phyloP scores from a whole-genome alignment of 306 rosid species.

The Acacia acuminata region DNA sequence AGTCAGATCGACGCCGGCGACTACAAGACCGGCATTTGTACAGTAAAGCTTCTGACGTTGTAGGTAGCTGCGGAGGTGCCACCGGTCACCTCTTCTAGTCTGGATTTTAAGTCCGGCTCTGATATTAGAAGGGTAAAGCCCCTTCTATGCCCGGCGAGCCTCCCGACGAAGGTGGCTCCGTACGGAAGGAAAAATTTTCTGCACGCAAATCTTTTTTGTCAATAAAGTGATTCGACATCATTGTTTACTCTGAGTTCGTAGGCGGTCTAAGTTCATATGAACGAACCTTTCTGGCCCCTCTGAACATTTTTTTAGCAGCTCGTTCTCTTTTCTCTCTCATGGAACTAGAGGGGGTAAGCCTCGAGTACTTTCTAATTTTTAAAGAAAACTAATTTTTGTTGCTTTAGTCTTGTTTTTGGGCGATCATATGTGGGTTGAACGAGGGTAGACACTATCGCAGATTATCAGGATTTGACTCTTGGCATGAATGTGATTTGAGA shows the following conservation, averaged over 20 bases:
- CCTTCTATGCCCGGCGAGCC: not conserved
- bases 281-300: not conserved
- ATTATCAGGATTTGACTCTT: no score
- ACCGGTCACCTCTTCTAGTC: not conserved
- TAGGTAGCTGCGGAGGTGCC: not conserved
- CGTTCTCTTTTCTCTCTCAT: not conserved
- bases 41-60: no score
- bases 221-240: not conserved
- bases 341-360: not conserved
- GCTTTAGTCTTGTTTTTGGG: no score
- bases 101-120: not conserved
- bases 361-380: not conserved
- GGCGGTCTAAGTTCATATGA: not conserved
- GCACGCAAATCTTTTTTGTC: not conserved
- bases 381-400: not conserved
- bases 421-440: not conserved
- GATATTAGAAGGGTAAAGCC: not conserved
- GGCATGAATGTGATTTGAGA: no score
- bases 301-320: not conserved
- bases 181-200: not conserved
- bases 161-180: not conserved
- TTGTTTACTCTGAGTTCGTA: not conserved
- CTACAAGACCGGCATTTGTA: no score
- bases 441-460: no score
- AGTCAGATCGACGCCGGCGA: no score